Conservation (phyloP, 2,329 filamentous ascomycete genomes). For the Ceratocystis destructans region DNA sequence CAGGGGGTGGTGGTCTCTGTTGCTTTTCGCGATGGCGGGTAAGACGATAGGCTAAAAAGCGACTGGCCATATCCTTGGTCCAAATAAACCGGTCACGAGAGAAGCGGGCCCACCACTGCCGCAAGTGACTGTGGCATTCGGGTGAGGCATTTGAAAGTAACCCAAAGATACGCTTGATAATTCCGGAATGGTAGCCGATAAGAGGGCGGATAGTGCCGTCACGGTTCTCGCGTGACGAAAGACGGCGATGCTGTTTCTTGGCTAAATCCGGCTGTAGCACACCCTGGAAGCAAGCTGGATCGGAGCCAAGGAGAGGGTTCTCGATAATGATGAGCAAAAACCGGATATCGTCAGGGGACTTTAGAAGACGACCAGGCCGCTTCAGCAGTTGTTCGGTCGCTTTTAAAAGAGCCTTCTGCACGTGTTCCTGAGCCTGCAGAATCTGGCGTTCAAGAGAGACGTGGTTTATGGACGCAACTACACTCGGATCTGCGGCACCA, state of each 20-base stretch:
- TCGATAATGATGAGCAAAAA: constrained; percentile 66
- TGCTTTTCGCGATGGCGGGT: constrained; percentile 56
- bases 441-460: constrained; percentile 35
- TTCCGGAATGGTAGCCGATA: constrained; percentile 57
- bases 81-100: constrained; percentile 53
- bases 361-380: constrained; percentile 57
- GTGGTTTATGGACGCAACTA: constrained; percentile 24
- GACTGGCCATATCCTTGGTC: constrained; percentile 61
- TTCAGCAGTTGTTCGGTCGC: constrained; percentile 67
- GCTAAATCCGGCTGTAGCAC: constrained; percentile 25
- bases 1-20: constrained; percentile 42
- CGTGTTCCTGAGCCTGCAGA: constrained; percentile 49
- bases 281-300: constrained; percentile 30
- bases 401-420: constrained; percentile 59
- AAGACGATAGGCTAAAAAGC: constrained; percentile 71
- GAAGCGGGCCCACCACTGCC: constrained; percentile 64
- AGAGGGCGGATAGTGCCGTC: constrained; percentile 15
- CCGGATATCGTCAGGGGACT: constrained; percentile 54
- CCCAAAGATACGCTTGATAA: constrained; percentile 74
- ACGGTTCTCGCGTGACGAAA: constrained; percentile 6
- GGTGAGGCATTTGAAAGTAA: constrained; percentile 62
- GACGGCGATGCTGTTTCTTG: constrained; percentile 4
- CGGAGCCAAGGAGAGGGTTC: constrained; percentile 58
- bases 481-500: constrained; percentile 13
- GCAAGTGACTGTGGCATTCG: constrained; percentile 62